Evolutionary conservation across 495 filamentous ascomycete species (phyloP).

Genomic region (Aspergillus egyptiacus): DNA sequence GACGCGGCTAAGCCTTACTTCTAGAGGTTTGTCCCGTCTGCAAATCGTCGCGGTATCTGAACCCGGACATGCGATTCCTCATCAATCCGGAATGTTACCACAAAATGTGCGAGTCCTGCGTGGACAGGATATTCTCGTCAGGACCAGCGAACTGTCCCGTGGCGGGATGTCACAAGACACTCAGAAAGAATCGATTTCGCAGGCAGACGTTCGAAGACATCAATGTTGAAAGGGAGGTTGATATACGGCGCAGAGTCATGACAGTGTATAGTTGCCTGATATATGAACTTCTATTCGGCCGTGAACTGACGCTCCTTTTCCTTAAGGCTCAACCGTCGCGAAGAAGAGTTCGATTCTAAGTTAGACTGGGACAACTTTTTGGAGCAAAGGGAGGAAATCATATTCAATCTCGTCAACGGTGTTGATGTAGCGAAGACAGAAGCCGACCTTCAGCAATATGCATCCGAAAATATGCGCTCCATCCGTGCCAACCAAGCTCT

Average conservation of each 20-base stretch:
- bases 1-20: constrained; percentile 15
- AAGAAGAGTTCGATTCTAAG: constrained; percentile 84
- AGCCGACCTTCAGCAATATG: constrained; percentile 58
- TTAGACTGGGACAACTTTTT: constrained; percentile 88
- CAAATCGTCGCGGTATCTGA: constrained; percentile 92
- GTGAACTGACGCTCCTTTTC: not conserved
- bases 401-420: constrained; percentile 76
- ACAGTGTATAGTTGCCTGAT: constrained; percentile 47
- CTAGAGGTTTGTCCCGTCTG: constrained; percentile 92
- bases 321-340: constrained; percentile 67
- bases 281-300: not conserved
- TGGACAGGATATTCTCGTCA: constrained; percentile 85
- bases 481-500: constrained; percentile 52
- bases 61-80: constrained; percentile 85
- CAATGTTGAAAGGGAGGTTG: constrained; percentile 85
- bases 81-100: constrained; percentile 99
- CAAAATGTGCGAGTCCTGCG: constrained; percentile 93
- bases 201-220: constrained; percentile 88
- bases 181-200: constrained; percentile 79
- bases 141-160: constrained; percentile 89
- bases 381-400: constrained; percentile 83
- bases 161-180: constrained; percentile 73
- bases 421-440: constrained; percentile 66
- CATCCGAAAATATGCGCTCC: constrained; percentile 56
- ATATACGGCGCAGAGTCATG: constrained; percentile 76